These are phyloP conservation scores for Kalmusia sp. DNA, from an alignment of 2,329 filamentous ascomycete species.

Conservation along the genomic window DNA sequence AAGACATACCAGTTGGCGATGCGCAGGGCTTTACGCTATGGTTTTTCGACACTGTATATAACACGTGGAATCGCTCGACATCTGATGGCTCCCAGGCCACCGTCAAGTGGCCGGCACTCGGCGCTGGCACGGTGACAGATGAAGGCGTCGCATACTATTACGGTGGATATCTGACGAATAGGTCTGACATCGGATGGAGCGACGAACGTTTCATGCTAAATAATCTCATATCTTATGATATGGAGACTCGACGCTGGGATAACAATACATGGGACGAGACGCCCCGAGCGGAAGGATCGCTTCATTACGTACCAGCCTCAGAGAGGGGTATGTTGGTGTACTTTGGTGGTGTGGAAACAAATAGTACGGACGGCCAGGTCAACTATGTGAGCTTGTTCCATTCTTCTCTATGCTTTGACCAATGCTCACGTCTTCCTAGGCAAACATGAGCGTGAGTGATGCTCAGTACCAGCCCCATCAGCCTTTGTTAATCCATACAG, in stretches of 20 bases:
- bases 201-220: slow-evolving; percentile 49
- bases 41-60: slow-evolving; percentile 61
- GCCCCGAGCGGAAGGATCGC: slow-evolving; percentile 62
- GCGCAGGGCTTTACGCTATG: slow-evolving; percentile 49
- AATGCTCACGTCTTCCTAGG: slow-evolving; percentile 16
- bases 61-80: slow-evolving; percentile 60
- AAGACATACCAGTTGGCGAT: slow-evolving; percentile 48
- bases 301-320: slow-evolving; percentile 65
- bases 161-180: slow-evolving; percentile 65
- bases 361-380: neutral
- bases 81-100: slow-evolving; percentile 15
- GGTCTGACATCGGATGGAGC: slow-evolving; percentile 46
- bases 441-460: slow-evolving; percentile 25
- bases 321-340: slow-evolving; percentile 65
- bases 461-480: too few species aligned
- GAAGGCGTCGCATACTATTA: slow-evolving; percentile 60
- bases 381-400: slow-evolving; percentile 12
- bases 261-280: slow-evolving; percentile 59
- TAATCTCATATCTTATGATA: slow-evolving; percentile 60
- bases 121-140: slow-evolving; percentile 19
- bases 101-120: slow-evolving; percentile 23
- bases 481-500: neutral
- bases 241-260: slow-evolving; percentile 57
- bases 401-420: neutral
- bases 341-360: slow-evolving; percentile 60